Percentiles rank a stretch among this genome's conserved stretches.
These are phyloP conservation scores for Trypanosoma avium DNA, from an alignment of 208 protist species.

Conservation along the genomic window DNA sequence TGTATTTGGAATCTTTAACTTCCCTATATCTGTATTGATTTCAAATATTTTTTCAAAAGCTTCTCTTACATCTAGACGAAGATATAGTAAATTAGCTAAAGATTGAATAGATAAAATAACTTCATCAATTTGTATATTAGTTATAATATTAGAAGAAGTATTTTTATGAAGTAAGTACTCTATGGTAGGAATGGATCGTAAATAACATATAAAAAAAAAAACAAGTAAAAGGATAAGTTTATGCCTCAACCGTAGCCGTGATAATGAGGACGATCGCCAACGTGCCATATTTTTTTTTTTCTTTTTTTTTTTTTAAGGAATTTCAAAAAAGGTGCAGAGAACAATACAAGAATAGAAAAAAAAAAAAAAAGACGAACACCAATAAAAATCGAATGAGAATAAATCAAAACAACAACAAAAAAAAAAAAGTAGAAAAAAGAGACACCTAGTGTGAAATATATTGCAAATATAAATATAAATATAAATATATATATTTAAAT, in stretches of 20 bases:
- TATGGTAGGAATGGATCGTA: not conserved
- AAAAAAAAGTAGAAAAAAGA: not conserved
- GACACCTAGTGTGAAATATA: not conserved
- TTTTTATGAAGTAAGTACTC: not conserved
- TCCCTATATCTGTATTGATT: constrained; percentile 11
- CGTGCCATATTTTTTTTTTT: too few relatives aligned
- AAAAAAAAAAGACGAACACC: constrained; percentile 3
- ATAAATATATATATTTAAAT: not conserved
- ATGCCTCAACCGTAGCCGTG: not conserved
- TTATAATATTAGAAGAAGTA: not conserved
- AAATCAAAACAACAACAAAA: not conserved
- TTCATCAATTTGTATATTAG: not conserved
- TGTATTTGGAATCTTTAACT: constrained; percentile 4
- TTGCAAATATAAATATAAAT: not conserved
- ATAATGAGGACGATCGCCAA: not conserved
- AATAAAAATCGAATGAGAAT: not conserved
- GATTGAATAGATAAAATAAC: not conserved
- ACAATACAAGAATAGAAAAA: not conserved
- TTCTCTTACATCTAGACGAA: not conserved
- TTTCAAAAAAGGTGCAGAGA: not conserved
- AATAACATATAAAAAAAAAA: not conserved
- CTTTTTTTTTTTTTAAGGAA: too few relatives aligned
- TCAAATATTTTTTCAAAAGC: constrained; percentile 17
- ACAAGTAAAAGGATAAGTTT: not conserved
- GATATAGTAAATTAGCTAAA: not conserved